phyloP scores from a whole-genome alignment of 306 rosid species.

The Vigna nakashimae region DNA sequence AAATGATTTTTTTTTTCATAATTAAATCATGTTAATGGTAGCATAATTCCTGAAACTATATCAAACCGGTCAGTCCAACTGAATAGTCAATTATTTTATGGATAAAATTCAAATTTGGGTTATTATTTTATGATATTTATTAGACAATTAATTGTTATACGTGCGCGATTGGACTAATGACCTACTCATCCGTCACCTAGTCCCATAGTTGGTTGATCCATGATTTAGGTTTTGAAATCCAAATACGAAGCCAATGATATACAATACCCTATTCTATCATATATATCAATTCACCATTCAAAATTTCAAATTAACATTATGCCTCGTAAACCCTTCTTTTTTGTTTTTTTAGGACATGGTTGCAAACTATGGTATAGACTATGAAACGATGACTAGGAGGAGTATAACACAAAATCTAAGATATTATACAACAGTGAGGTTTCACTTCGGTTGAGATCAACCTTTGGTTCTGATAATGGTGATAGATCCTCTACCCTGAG shows the following conservation, averaged over 20 bases:
- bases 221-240: not conserved
- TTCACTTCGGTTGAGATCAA: slow-evolving; percentile 23
- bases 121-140: not conserved
- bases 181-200: slow-evolving; percentile 5
- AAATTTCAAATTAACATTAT: slow-evolving; percentile 28
- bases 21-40: not conserved
- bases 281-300: not conserved
- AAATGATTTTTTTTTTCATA: not conserved
- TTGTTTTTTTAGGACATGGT: slow-evolving; percentile 2
- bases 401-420: slow-evolving; percentile 22
- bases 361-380: slow-evolving; percentile 38
- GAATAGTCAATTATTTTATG: no score
- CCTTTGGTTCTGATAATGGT: slow-evolving; percentile 59
- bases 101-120: not conserved
- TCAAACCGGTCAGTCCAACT: not conserved
- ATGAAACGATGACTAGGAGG: slow-evolving; percentile 20
- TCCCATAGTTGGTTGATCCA: slow-evolving; percentile 9
- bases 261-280: slow-evolving; percentile 6
- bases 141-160: not conserved
- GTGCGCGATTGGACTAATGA: slow-evolving; percentile 29
- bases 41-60: not conserved
- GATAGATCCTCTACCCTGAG: slow-evolving; percentile 59
- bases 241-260: slow-evolving; percentile 18
- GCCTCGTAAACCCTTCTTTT: slow-evolving; percentile 13
- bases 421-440: slow-evolving; percentile 8